Conservation (phyloP, 2,329 filamentous ascomycete species). For the Aspergillus sp. region DNA sequence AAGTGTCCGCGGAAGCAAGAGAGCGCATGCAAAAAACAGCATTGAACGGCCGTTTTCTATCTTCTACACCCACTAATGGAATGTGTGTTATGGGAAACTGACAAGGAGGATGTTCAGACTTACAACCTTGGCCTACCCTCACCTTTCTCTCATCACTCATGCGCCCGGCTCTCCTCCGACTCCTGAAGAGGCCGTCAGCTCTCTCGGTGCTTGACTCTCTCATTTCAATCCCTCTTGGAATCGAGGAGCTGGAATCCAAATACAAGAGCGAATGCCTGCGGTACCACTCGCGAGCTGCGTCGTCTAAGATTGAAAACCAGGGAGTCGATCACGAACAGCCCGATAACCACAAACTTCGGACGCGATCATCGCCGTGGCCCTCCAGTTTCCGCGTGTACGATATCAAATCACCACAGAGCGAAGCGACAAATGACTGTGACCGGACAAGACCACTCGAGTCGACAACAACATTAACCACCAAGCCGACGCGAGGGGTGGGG, state of each 20-base stretch:
- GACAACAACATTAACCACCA: not conserved
- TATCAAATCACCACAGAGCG: constrained; percentile 21
- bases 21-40: constrained; percentile 5
- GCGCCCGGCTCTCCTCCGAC: constrained; percentile 45
- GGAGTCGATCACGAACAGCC: constrained; percentile 4
- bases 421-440: not conserved
- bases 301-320: constrained; percentile 8
- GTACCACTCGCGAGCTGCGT: constrained; percentile 25
- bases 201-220: constrained; percentile 38
- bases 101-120: constrained; percentile 31
- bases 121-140: constrained; percentile 10
- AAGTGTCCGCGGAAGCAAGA: constrained; percentile 10
- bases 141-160: constrained; percentile 30
- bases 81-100: not conserved
- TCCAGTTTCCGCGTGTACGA: constrained; percentile 22
- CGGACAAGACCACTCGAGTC: not conserved
- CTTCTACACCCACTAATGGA: constrained; percentile 3
- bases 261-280: constrained; percentile 26
- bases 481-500: constrained; percentile 17
- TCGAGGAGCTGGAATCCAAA: constrained; percentile 31
- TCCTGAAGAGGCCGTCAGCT: constrained; percentile 43
- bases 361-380: constrained; percentile 4
- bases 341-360: constrained; percentile 2
- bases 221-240: constrained; percentile 28
- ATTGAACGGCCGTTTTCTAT: not conserved